Evolutionary conservation across 192 early-diverging fungal genomes (phyloP), one percentile per base, ranked within the genome.

Genomic region (Gaertneriomyces sp.): DNA sequence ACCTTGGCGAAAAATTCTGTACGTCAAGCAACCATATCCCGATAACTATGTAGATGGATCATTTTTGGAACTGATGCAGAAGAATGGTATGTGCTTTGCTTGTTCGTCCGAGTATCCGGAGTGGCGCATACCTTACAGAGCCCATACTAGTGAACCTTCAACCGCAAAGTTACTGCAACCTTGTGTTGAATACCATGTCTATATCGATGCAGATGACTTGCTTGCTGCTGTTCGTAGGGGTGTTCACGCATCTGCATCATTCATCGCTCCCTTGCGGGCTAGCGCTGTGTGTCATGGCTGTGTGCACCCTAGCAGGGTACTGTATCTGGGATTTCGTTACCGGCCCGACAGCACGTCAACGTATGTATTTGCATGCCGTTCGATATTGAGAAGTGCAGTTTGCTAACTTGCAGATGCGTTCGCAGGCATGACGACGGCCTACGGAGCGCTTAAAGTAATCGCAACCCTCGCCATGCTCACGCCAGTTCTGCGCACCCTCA

Each of bases 1-100:
- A n/a, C 64, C 64, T 45, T 96, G 92, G 93, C 76, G 85, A 41
- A 93, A 90, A 74, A 63, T 93, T 1, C 70, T 96, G 59, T 96
- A 92, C 72, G 86, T 93, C 46, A 87, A 88, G 59, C 94, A 96
- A 70, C 85, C 87, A 44, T 95, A 88, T 59, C 88, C 92, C 6
- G 95, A 98, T 71, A 91, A 95, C 73, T 91, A 95, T 73, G 92
- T 95, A 1, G 93, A 95, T 66, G 79, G 80, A 41, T 87, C 90
- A 3, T 98, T 98, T 68, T 67, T 98, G 50, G 86, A 89, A 69
- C 83, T 90, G 65, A 76, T 98, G 63, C 89, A 92, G 67, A 91
- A 91, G 75, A 98, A 96, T 75, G 90, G 86, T 87, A 80, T 38
- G 14, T 4, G 17, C 62, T 56, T 7, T 53, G 4, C 72, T 45